These are phyloP conservation scores for Hanseniaspora pseudoguilliermondii DNA, from an alignment of 805 yeast species.

Conservation along the genomic window DNA sequence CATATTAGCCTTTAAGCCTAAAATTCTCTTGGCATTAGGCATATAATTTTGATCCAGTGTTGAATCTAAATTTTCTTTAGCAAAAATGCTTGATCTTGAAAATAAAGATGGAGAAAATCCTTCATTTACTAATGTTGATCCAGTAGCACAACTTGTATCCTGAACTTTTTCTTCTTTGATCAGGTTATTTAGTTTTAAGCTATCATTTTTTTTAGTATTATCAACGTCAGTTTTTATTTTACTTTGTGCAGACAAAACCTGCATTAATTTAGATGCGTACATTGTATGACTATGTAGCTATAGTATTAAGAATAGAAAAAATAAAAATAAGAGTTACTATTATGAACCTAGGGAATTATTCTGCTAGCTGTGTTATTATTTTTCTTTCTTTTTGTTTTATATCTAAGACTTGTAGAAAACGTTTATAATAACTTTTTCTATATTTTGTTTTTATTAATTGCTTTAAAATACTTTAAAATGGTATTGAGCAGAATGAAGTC, in stretches of 20 bases:
- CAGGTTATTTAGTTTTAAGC: neutral
- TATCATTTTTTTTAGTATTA: neutral
- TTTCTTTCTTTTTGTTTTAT: neutral
- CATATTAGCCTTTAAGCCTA: neutral
- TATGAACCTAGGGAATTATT: no score
- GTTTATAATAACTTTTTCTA: neutral
- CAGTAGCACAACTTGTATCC: neutral
- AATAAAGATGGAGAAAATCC: neutral
- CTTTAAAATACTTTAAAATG: no score
- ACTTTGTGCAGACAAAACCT: neutral
- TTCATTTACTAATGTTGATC: neutral
- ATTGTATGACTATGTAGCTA: neutral
- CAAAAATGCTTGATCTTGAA: neutral
- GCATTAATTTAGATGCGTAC: neutral
- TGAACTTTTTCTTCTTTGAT: neutral
- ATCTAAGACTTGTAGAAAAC: no score
- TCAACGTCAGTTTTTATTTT: neutral
- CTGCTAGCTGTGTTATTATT: neutral
- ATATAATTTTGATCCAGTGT: neutral
- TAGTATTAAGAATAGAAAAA: no score
- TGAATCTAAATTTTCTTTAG: neutral
- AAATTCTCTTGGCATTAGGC: neutral
- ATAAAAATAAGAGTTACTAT: no score
- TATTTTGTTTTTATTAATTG: no score
- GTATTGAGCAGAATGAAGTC: no score